These are phyloP conservation scores for Cephaloascus fragrans DNA, from an alignment of 805 yeast genomes.

Conservation along the genomic window DNA sequence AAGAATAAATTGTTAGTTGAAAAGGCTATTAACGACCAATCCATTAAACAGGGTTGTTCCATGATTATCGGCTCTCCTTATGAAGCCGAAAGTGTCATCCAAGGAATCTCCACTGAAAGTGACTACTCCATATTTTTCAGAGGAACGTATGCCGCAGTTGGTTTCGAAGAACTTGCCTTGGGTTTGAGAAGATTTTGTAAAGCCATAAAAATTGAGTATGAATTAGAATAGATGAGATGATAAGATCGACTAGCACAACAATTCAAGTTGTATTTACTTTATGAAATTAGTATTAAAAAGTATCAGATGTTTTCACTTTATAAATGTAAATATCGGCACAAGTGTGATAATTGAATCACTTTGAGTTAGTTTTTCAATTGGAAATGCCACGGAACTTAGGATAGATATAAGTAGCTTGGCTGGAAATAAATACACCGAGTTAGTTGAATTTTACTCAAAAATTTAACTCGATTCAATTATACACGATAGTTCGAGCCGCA, in stretches of 20 bases:
- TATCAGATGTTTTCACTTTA: too few relatives aligned
- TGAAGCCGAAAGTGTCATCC: background rate
- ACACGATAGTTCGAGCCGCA: too few relatives aligned
- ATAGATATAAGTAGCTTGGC: too few relatives aligned
- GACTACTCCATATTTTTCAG: slow-evolving; percentile 54
- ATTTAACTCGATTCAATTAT: too few relatives aligned
- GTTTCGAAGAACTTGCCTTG: slow-evolving; percentile 46
- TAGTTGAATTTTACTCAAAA: too few relatives aligned
- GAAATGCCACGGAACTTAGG: too few relatives aligned
- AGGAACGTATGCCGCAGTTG: slow-evolving; percentile 85
- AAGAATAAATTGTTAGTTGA: background rate
- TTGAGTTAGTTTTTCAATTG: too few relatives aligned
- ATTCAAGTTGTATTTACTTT: background rate
- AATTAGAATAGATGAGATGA: slow-evolving; percentile 10
- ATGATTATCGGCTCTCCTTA: background rate
- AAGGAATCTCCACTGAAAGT: background rate
- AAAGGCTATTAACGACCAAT: background rate
- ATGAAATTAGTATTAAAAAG: too few relatives aligned
- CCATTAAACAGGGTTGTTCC: background rate
- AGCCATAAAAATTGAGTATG: slow-evolving; percentile 50
- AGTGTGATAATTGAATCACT: too few relatives aligned
- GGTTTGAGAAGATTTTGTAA: slow-evolving; percentile 64
- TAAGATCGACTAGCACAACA: background rate
- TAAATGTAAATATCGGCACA: too few relatives aligned
- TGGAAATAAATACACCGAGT: too few relatives aligned